Conservation (phyloP, 2,329 filamentous ascomycete genomes). For the Diplocarpon rosae region DNA sequence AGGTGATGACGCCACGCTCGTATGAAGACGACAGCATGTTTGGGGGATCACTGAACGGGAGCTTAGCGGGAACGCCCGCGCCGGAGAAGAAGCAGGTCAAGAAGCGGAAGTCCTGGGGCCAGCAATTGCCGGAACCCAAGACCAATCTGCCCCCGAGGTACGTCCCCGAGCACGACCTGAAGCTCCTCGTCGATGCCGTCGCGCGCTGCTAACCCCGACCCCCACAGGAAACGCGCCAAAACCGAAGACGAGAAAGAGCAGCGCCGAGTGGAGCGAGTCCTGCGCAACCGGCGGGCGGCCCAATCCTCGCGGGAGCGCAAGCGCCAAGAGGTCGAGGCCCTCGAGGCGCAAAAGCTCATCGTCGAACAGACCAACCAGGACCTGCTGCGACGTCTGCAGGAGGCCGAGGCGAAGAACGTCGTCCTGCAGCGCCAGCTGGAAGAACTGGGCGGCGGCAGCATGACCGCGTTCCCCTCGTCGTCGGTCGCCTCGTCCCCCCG, state of each 20-base stretch:
- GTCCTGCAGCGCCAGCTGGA: conserved; percentile 21
- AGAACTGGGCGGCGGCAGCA: conserved; percentile 19
- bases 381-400: conserved; percentile 48
- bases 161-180: too few relatives aligned
- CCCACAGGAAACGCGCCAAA: conserved; percentile 79
- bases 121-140: conserved; percentile 92
- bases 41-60: conserved; percentile 18
- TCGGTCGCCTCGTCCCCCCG: conserved; percentile 33
- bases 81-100: conserved; percentile 65
- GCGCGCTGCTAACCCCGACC: not conserved
- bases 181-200: conserved; percentile 2
- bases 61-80: conserved; percentile 21
- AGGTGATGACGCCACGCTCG: conserved; percentile 26
- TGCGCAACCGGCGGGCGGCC: conserved; percentile 88
- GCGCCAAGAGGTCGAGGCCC: conserved; percentile 65
- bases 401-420: conserved; percentile 23
- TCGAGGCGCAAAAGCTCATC: conserved; percentile 52
- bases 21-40: conserved; percentile 27
- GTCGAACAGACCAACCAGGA: conserved; percentile 64
- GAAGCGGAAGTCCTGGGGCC: conserved; percentile 98
- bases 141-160: conserved; percentile 88
- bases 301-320: conserved; percentile 77
- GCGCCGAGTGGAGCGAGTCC: conserved; percentile 89
- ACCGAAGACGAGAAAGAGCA: conserved; percentile 99
- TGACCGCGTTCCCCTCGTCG: conserved; percentile 32